Evolutionary conservation across 140 eudicot species (phyloP), one percentile per base, ranked within the genome.

Genomic region (Senecio squalidus): DNA sequence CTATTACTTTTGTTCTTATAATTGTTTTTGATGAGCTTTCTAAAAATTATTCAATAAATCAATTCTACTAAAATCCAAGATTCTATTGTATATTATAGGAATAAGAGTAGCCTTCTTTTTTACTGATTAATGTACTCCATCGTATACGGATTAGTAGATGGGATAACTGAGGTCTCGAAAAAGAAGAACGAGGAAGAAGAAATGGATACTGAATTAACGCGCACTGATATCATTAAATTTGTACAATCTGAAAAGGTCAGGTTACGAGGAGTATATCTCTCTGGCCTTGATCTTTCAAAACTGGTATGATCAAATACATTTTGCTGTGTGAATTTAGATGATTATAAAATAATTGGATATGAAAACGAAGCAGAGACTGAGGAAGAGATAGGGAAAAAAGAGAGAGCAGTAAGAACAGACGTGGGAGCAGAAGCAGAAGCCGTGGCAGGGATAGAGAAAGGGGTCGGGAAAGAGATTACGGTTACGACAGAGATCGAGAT

Each of bases 221-320:
- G 97, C 34, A 73, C 69, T 34, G 97, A 89, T 68, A 85, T 89
- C 14, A 85, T 89, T 67, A 89, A 82, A 70, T 89, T 95, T 72
- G 77, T 80, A 71, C 97, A 89, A 65, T 89, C 89, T 66, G 93
- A 89, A 27, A 89, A 70, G 64, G 94, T 82, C 73, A 80, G 82
- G 59, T 75, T 89, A 57, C 81, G 95, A 72, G 97, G 97, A 70
- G 82, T 89, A 51, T 85, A 85, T 85, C 78, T 89, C 47, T 89
- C 95, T 49, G 97, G 97, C 56, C 89, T 89, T 28, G 97, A 89
- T 78, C 95, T 89, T 65, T 89, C 95, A 21, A 89, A 89, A 53
- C 78, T 89, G 97, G 97, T 89, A 82, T 18, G 72, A 29, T 31
- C 39, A 61, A 60, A 20, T 54, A 30, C 41, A 28, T 50, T 58